Evolutionary conservation across 2,329 filamentous ascomycete species (phyloP), one percentile per base, ranked within the genome.

Genomic region (Colletotrichum limetticola): DNA sequence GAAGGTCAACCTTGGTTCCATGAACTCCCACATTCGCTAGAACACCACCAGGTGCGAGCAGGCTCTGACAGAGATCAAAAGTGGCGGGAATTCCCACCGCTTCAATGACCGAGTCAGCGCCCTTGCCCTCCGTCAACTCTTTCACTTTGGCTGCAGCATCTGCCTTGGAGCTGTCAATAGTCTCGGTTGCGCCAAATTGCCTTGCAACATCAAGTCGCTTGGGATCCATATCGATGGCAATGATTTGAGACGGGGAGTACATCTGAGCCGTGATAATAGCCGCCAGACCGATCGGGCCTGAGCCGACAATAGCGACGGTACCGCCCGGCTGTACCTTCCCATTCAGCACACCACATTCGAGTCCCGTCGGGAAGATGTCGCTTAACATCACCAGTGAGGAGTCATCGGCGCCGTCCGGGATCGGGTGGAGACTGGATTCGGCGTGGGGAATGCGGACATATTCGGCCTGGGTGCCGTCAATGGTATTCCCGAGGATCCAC

Each of bases 371-470:
- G 68, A 86, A 88, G 53, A 86, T 58, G 82, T 82, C 83, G 26
- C 85, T 84, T 0, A 86, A 78, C 7, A 86, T 78, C 74, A 91
- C 89, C 14, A 83, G 90, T 0, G 90, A 90, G 2, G 80, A 79
- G 55, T 85, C 83, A 28, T 86, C 83, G 1, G 85, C 83, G 1
- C 80, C 83, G 0, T 76, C 56, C 1, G 91, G 91, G 1, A 93
- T 81, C 65, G 87, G 87, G 30, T 93, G 80, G 8, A 88, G 88
- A 72, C 92, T 93, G 81, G 92, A 92, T 77, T 93, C 91, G 1
- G 91, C 91, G 72, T 89, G 92, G 0, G 91, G 91, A 2, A 93
- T 88, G 2, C 90, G 85, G 26, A 93, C 82, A 72, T 90, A 93
- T 78, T 93, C 78, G 64, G 78, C 88, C 76, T 90, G 88, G 0